Conservation (phyloP, 2,329 filamentous ascomycete genomes). For the Pseudonectria buxi region DNA sequence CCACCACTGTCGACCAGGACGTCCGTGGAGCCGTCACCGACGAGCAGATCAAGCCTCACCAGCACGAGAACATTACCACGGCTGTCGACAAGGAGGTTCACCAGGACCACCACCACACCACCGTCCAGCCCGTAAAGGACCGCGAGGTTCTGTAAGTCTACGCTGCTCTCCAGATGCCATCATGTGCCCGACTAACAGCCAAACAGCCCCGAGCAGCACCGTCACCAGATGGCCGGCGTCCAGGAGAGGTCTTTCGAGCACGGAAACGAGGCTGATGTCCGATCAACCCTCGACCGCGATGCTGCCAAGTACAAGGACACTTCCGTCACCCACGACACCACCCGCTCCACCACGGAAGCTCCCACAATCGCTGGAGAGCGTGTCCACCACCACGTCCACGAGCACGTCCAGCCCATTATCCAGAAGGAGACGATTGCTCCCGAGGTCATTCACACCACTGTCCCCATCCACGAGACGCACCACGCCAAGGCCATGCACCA, state of each 20-base stretch:
- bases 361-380: conserved; percentile 24
- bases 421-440: conserved; percentile 64
- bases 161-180: neutral
- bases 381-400: conserved; percentile 47
- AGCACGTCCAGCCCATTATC: conserved; percentile 64
- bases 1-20: conserved; percentile 64
- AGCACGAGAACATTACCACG: conserved; percentile 55
- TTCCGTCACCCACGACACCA: conserved; percentile 22
- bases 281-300: conserved; percentile 44
- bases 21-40: conserved; percentile 54
- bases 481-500: conserved; percentile 62
- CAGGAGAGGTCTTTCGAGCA: conserved; percentile 58
- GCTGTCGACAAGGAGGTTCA: conserved; percentile 64
- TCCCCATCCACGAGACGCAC: conserved; percentile 66
- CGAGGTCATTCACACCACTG: conserved; percentile 62
- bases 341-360: conserved; percentile 18
- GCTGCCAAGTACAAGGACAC: conserved; percentile 27
- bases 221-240: conserved; percentile 50
- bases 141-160: conserved; percentile 36
- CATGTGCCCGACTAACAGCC: neutral
- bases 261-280: conserved; percentile 44
- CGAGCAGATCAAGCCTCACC: conserved; percentile 52
- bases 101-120: conserved; percentile 66
- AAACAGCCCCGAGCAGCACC: conserved; percentile 52
- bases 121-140: conserved; percentile 53